These are phyloP conservation scores for Aspergillus pseudotamarii DNA, from an alignment of 2,329 filamentous ascomycete species.

Conservation along the genomic window DNA sequence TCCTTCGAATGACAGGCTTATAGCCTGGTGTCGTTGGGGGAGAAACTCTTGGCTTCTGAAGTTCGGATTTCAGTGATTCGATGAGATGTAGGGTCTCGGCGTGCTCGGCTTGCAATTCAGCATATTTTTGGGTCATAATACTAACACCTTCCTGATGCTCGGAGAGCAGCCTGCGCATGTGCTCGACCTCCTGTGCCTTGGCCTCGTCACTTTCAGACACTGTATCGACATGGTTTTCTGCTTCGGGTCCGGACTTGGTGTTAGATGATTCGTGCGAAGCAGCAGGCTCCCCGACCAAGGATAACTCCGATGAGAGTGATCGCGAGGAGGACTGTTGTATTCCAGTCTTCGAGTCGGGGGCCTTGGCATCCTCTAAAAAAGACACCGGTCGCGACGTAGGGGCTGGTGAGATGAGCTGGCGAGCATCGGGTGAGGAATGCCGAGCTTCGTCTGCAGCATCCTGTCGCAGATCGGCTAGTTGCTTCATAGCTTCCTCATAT, in stretches of 20 bases:
- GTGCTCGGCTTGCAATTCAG: constrained; percentile 80
- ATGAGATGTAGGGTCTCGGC: constrained; percentile 80
- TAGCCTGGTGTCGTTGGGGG: constrained; percentile 49
- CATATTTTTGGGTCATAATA: constrained; percentile 75
- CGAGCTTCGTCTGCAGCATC: constrained; percentile 80
- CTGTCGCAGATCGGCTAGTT: constrained; percentile 76
- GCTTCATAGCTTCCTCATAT: constrained; percentile 85
- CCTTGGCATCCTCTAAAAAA: constrained; percentile 79
- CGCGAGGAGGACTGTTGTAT: constrained; percentile 76
- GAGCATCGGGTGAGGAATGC: constrained; percentile 52
- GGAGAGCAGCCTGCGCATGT: constrained; percentile 68
- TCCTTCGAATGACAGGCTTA: constrained; percentile 79
- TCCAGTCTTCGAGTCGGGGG: constrained; percentile 70
- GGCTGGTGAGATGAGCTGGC: constrained; percentile 45
- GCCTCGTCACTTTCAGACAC: constrained; percentile 44
- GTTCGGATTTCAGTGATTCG: constrained; percentile 85
- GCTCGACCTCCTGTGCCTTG: constrained; percentile 68
- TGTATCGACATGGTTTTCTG: constrained; percentile 28
- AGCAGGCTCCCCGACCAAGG: constrained; percentile 78
- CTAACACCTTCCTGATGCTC: constrained; percentile 78
- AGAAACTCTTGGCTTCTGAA: constrained; percentile 74
- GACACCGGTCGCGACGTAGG: constrained; percentile 66
- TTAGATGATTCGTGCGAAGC: constrained; percentile 66
- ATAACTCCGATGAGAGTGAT: constrained; percentile 92
- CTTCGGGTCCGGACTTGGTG: constrained; percentile 50